phyloP scores from a whole-genome alignment of 2,329 filamentous ascomycete genomes.

The Torrubiellomyces zombiae region DNA sequence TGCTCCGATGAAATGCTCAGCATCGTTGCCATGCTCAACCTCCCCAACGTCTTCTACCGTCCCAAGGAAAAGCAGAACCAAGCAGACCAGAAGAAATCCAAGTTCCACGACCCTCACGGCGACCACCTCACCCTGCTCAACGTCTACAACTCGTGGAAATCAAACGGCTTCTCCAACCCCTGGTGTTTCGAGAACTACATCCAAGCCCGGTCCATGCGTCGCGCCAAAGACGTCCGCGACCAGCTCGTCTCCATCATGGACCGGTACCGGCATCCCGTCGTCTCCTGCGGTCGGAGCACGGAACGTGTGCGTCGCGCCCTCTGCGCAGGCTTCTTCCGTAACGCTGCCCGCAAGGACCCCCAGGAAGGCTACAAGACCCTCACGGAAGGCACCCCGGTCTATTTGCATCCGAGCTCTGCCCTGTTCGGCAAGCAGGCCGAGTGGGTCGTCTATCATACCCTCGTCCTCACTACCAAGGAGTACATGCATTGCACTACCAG shows the following conservation, averaged over 20 bases:
- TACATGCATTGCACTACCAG: constrained; percentile 92
- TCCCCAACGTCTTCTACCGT: constrained; percentile 78
- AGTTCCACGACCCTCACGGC: constrained; percentile 89
- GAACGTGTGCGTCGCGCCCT: constrained; percentile 75
- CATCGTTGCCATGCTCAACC: constrained; percentile 87
- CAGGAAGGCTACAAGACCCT: constrained; percentile 96
- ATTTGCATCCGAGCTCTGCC: constrained; percentile 80
- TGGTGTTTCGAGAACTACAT: constrained; percentile 99
- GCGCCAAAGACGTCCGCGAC: constrained; percentile 81
- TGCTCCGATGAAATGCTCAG: constrained; percentile 90
- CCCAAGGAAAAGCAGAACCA: constrained; percentile 95
- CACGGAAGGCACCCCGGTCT: constrained; percentile 86
- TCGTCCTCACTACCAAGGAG: constrained; percentile 89
- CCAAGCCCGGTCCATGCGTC: constrained; percentile 73
- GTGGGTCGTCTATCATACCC: constrained; percentile 83
- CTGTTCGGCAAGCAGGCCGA: constrained; percentile 92
- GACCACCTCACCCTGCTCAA: constrained; percentile 92
- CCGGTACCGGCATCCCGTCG: constrained; percentile 65
- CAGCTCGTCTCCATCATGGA: constrained; percentile 91
- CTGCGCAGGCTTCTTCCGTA: constrained; percentile 90
- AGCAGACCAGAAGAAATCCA: constrained; percentile 92
- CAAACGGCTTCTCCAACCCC: constrained; percentile 60
- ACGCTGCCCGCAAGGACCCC: constrained; percentile 84
- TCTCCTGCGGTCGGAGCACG: constrained; percentile 77
- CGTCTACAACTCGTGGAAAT: constrained; percentile 95